Evolutionary conservation across 768 basidiomycete species (phyloP), one percentile per base, ranked within the genome.

Genomic region (Arthromyces matolae): DNA sequence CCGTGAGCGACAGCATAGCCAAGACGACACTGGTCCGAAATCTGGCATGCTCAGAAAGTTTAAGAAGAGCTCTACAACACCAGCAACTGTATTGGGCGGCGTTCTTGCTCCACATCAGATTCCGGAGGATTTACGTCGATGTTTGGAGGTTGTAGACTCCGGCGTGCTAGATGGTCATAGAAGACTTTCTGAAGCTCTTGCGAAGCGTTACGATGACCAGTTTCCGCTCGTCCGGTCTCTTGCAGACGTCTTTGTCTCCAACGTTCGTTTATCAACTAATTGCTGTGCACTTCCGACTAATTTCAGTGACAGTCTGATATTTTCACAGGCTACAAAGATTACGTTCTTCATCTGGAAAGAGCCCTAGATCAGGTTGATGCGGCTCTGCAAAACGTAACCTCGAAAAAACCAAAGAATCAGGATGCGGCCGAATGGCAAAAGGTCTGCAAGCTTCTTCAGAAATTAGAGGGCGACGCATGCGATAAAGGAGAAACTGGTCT

Each of bases 241-340:
- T 31, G 93, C 94, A 45, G 94, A 97, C 58, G 91, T 97, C n/a
- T 97, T 97, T 66, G 89, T 93, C 19, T 80, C 85, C 8, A 92
- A 91, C 69, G 93, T 95, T 63, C 68, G 88, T 76, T 40, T 16
- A 60, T 46, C 18, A 28, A 28, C 5, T 16, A 23, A 8, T 31
- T 28, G 3, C 23, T 16, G 36, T 23, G n/a, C 27, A 13, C 37
- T 33, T 18, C 31, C 42, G 20, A 14, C 19, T 18, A 59, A 63
- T 44, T 50, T 55, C 29, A 35, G 37, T 24, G 45, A 7, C 64
- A 95, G 93, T 89, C 92, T 14, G 88, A 92, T 63, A 91, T 99
- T 46, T 83, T 99, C 51, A 81, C 88, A 52, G 93, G 93, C 50
- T 99, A 99, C 70, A 87, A 90, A 0, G 87, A 84, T 24, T 98